These are phyloP conservation scores for Petunia axillaris DNA, from an alignment of 257 asterid species.

Conservation along the genomic window DNA sequence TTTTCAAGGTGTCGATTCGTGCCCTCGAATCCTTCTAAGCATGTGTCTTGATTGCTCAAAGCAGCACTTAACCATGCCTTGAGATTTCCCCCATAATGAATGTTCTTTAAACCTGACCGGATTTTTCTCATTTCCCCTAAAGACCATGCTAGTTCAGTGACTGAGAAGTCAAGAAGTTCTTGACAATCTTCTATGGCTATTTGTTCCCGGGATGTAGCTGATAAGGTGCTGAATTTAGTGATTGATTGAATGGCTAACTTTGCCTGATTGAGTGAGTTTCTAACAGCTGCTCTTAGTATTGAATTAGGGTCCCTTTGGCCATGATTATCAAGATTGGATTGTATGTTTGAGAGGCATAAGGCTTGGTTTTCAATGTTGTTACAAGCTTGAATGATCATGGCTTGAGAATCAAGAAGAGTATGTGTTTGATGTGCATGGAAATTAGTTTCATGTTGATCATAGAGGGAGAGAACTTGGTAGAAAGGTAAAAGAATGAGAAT, in stretches of 20 bases:
- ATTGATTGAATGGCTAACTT: slow-evolving; percentile 55
- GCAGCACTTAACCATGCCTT: slow-evolving; percentile 99
- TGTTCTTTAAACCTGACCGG: slow-evolving; percentile 49
- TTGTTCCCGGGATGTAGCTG: slow-evolving; percentile 70
- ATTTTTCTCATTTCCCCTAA: slow-evolving; percentile 67
- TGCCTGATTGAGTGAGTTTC: slow-evolving; percentile 62
- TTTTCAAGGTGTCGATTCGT: slow-evolving; percentile 73
- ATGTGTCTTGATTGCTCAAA: slow-evolving; percentile 93
- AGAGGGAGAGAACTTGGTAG: slow-evolving; percentile 42
- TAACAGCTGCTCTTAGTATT: slow-evolving; percentile 65
- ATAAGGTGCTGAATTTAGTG: slow-evolving; percentile 66
- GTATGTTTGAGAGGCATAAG: slow-evolving; percentile 58
- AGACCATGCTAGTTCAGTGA: slow-evolving; percentile 87
- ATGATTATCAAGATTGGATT: slow-evolving; percentile 38
- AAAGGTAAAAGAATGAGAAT: slow-evolving; percentile 41
- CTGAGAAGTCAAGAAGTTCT: slow-evolving; percentile 89
- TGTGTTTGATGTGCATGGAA: slow-evolving; percentile 31
- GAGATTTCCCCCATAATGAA: slow-evolving; percentile 61
- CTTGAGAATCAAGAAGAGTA: slow-evolving; percentile 40
- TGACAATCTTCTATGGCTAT: slow-evolving; percentile 86
- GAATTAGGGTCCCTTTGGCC: slow-evolving; percentile 37
- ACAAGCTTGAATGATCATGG: slow-evolving; percentile 70
- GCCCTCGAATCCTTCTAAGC: slow-evolving; percentile 94
- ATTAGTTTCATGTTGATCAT: slow-evolving; percentile 16
- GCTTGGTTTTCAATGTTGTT: slow-evolving; percentile 47